Evolutionary conservation across 257 asterid species (phyloP).

Genomic region (Ilex aquifolium): DNA sequence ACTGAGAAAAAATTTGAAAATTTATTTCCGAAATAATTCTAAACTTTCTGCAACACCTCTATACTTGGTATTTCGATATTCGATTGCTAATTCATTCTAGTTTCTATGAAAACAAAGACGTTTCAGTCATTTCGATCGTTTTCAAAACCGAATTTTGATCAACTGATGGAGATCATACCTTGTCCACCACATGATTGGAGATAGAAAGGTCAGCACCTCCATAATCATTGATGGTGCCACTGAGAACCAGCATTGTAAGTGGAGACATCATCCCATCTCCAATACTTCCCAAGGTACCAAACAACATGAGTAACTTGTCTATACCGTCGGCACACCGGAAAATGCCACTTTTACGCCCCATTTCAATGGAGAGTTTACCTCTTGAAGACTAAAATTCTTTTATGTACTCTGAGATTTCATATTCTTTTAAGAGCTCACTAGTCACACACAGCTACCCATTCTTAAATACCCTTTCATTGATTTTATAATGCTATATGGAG

Average conservation of each 20-base stretch:
- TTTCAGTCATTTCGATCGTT: too few species aligned
- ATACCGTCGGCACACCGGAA: constrained; percentile 54
- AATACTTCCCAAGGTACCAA: constrained; percentile 60
- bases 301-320: constrained; percentile 56
- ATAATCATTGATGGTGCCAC: constrained; percentile 48
- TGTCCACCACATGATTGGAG: constrained; percentile 36
- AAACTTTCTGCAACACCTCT: too few species aligned
- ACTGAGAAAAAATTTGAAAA: not conserved
- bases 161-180: constrained; percentile 26
- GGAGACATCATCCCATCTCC: constrained; percentile 83
- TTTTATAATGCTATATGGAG: too few species aligned
- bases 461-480: too few species aligned
- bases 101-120: too few species aligned
- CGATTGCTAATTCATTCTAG: too few species aligned
- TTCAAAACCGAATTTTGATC: too few species aligned
- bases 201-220: constrained; percentile 31
- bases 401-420: too few species aligned
- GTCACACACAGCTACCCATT: too few species aligned
- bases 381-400: not conserved
- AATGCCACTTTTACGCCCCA: constrained; percentile 47
- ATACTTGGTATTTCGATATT: too few species aligned
- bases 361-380: constrained; percentile 3
- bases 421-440: too few species aligned
- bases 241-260: constrained; percentile 48
- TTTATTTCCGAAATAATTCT: not conserved